Evolutionary conservation across 768 basidiomycete species (phyloP), one percentile per base, ranked within the genome.

Genomic region (Dacryopinax spathularia): DNA sequence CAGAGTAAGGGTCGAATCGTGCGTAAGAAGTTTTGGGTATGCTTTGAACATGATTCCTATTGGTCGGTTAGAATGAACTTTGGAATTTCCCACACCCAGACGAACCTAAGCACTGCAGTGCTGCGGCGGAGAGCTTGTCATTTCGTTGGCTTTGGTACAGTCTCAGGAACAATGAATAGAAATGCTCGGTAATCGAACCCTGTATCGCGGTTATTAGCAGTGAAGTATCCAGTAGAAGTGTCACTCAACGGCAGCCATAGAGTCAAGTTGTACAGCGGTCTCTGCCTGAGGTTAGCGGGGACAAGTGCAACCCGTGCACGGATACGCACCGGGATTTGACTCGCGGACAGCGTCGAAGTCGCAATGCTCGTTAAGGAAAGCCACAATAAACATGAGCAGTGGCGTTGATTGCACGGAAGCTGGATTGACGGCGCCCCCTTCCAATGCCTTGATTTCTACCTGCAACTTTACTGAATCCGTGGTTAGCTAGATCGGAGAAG

Each of bases 11-110:
- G 93, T 93, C 13, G 80, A 76, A 2, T 88, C 85, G 67, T 86
- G 75, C 0, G 89, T 89, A 86, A 99, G 93, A 64, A 98, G 75
- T 0, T 87, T 87, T 1, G 96, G 95, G 68, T 94, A 89, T 3
- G 92, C 86, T 27, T 91, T 86, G 77, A 92, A 98, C 4, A 99
- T 75, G 73, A 89, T 96, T 12, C 95, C 92, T 91, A n/a, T 16
- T 6, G n/a, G n/a, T n/a, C n/a, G n/a, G n/a, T n/a, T n/a, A n/a
- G n/a, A n/a, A n/a, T n/a, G n/a, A n/a, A n/a, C n/a, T n/a, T n/a
- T n/a, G n/a, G n/a, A n/a, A n/a, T 60, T 66, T 34, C 66, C 62
- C 60, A n/a, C n/a, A n/a, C n/a, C n/a, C n/a, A n/a, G n/a, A n/a
- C n/a, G n/a, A n/a, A 91, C 92, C 95, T 31, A 98, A 76, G 70